These are phyloP conservation scores for Suillus weaverae DNA, from an alignment of 768 basidiomycete genomes.

Conservation along the genomic window DNA sequence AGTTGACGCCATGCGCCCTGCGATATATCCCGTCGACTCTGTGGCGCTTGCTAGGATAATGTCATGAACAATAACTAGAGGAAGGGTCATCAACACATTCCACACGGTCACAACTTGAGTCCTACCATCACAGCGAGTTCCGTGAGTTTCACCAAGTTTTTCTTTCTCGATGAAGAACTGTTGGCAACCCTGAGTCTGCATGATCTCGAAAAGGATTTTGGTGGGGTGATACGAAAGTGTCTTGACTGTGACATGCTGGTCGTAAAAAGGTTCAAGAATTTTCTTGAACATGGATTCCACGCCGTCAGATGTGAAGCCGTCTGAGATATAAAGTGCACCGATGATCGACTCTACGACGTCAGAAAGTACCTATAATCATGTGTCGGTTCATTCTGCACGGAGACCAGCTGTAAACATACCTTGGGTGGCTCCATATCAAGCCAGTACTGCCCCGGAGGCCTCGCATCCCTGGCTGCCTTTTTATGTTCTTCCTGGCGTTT, in stretches of 20 bases:
- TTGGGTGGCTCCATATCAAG: conserved; percentile 75
- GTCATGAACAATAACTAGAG: conserved; percentile 66
- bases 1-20: conserved; percentile 60
- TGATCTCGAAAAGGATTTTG: conserved; percentile 68
- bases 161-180: conserved; percentile 61
- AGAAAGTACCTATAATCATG: conserved; percentile 56
- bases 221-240: conserved; percentile 79
- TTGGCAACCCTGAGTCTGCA: conserved; percentile 73
- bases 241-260: conserved; percentile 69
- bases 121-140: conserved; percentile 56
- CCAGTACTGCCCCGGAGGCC: conserved; percentile 74
- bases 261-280: conserved; percentile 75
- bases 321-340: conserved; percentile 78
- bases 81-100: conserved; percentile 18
- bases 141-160: conserved; percentile 32
- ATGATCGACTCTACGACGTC: conserved; percentile 80
- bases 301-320: conserved; percentile 63
- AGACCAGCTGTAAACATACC: conserved; percentile 38
- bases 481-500: conserved; percentile 48
- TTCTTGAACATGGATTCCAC: conserved; percentile 65
- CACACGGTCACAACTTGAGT: conserved; percentile 5
- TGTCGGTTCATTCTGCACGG: conserved; percentile 8
- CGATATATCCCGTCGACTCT: conserved; percentile 50
- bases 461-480: conserved; percentile 47
- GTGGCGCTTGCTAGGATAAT: conserved; percentile 58